Evolutionary conservation across 306 rosid species (phyloP), one percentile per base, ranked within the genome.

Genomic region (Prinsepia uniflora): DNA sequence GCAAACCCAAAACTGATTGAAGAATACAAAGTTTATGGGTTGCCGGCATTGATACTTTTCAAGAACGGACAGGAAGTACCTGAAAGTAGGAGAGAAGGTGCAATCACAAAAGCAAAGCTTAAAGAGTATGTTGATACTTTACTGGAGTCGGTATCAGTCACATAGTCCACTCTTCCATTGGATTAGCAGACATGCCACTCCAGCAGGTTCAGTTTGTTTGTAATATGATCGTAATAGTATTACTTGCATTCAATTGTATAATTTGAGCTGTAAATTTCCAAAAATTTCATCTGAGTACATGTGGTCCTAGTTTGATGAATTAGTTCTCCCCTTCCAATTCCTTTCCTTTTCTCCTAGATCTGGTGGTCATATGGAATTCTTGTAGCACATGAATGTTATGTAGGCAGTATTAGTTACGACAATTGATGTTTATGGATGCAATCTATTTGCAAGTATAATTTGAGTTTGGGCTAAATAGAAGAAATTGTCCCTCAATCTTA

Each of bases 51-150:
- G 76, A 84, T 92, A 63, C 88, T 92, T 59, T 92, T 92, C 85
- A 84, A 80, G 79, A 77, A 89, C 17, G 96, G 97, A 73, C 52
- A 76, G 79, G 96, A 85, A 81, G 87, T 92, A 63, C 89, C 90
- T 47, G 85, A 81, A 78, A 92, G 97, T 84, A 84, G 94, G 74
- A 87, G 84, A 84, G 97, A 89, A 83, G 97, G 96, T 41, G 96
- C 97, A 50, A 89, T 89, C 47, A 78, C 97, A 22, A 92, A 92
- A 78, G 83, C 8, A 63, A 89, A 91, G 87, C 93, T 91, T 15
- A 84, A 84, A 78, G 93, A 78, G 39, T 83, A 91, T 64, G 43
- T 91, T 15, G 91, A 91, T 74, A 74, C 88, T 40, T 82, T 91
- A 4, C 79, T 91, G 86, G 84, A 84, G 71, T 86, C 90, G 0